Evolutionary conservation across 2,329 filamentous ascomycete species (phyloP).

Genomic region (Fusarium musae): DNA sequence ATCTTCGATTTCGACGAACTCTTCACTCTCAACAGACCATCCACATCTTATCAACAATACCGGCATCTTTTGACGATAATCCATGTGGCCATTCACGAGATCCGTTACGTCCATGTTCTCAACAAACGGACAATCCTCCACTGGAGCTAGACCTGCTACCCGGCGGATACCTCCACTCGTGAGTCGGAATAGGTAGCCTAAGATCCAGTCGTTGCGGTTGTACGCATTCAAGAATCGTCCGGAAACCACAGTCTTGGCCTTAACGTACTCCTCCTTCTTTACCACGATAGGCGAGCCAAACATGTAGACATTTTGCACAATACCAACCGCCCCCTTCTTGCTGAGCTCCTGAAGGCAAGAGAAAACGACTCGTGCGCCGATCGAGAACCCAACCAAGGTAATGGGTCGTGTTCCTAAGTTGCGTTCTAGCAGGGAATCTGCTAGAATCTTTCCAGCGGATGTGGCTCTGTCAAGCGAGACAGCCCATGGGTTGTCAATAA

Average conservation of each 20-base stretch:
- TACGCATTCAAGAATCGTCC: conserved; percentile 97
- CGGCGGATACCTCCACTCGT: conserved; percentile 92
- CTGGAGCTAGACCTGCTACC: conserved; percentile 82
- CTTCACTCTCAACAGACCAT: conserved; percentile 91
- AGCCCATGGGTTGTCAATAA: conserved; percentile 98
- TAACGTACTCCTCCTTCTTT: conserved; percentile 89
- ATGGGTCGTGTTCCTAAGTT: conserved; percentile 92
- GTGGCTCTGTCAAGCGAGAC: conserved; percentile 94
- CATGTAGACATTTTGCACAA: conserved; percentile 94
- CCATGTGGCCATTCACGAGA: conserved; percentile 92
- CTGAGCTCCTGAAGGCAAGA: conserved; percentile 89
- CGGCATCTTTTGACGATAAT: conserved; percentile 94
- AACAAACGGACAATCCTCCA: conserved; percentile 80
- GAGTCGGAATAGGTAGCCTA: conserved; percentile 94
- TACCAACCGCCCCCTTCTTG: conserved; percentile 82
- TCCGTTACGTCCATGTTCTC: conserved; percentile 93
- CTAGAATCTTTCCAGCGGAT: conserved; percentile 88
- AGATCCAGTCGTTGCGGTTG: conserved; percentile 95
- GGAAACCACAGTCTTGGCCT: conserved; percentile 82
- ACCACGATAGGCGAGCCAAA: conserved; percentile 94
- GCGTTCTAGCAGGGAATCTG: conserved; percentile 91
- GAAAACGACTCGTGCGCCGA: conserved; percentile 92
- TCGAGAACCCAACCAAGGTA: conserved; percentile 93
- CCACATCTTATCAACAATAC: conserved; percentile 86
- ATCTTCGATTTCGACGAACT: conserved; percentile 97